These are phyloP conservation scores for Euphorbia pulcherrima DNA, from an alignment of 345 rosid species.

Conservation along the genomic window DNA sequence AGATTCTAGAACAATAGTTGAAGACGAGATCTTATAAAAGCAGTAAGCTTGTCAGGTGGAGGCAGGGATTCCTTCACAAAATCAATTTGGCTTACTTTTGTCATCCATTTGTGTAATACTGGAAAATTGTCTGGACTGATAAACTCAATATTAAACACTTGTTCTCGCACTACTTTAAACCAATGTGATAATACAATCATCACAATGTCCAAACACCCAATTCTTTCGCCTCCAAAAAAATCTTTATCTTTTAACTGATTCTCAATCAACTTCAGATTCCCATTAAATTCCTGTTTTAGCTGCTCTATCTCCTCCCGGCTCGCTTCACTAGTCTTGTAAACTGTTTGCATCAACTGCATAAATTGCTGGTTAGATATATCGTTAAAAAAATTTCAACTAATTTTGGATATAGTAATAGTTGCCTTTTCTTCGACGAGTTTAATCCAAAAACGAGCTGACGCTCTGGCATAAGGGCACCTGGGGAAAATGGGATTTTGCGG, in stretches of 20 bases:
- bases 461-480: not conserved
- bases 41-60: not conserved
- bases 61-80: not conserved
- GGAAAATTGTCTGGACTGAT: conserved; percentile 1
- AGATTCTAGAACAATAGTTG: too few relatives aligned
- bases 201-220: conserved; percentile 6
- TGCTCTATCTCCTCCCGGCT: not conserved
- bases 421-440: conserved; percentile 1
- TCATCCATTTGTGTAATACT: not conserved
- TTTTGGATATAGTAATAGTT: too few relatives aligned
- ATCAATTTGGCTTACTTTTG: not conserved
- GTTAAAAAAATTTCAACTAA: too few relatives aligned
- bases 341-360: not conserved
- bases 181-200: not conserved
- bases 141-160: not conserved
- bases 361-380: too few relatives aligned
- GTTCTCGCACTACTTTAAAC: not conserved
- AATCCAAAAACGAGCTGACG: not conserved
- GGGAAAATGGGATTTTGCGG: not conserved
- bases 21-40: not conserved
- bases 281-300: not conserved
- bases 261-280: not conserved
- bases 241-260: not conserved
- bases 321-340: not conserved
- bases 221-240: not conserved